Evolutionary conservation across 768 basidiomycete species (phyloP).

Genomic region (Chalciporus piperatus): DNA sequence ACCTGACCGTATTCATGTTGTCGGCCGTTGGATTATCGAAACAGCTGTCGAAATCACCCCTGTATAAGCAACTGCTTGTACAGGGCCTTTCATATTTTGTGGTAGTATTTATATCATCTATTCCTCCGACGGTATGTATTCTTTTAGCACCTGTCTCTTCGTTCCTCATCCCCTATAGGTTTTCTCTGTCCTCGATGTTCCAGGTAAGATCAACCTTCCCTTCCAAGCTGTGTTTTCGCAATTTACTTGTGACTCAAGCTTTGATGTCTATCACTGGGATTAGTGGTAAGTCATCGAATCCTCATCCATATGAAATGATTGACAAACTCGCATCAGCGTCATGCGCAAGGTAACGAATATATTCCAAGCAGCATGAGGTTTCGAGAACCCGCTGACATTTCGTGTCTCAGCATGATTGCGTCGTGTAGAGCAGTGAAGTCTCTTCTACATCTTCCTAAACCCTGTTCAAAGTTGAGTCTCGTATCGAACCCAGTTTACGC

Average conservation of each 20-base stretch:
- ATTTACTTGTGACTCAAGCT: conserved; percentile 1
- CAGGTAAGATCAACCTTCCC: background rate
- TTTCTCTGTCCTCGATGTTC: conserved; percentile 7
- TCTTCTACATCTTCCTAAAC: conserved; percentile 9
- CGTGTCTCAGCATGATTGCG: conserved; percentile 10
- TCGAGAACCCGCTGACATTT: background rate
- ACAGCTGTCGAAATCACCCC: background rate
- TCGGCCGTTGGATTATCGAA: conserved; percentile 14
- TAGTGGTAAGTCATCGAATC: conserved; percentile 7
- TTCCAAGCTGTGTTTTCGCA: background rate
- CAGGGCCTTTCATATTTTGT: conserved; percentile 23
- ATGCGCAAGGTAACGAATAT: conserved; percentile 11
- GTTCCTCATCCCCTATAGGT: conserved; percentile 9
- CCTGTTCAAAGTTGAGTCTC: background rate
- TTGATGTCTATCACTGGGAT: conserved; percentile 1
- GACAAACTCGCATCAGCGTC: conserved; percentile 6
- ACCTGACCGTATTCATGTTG: conserved; percentile 18
- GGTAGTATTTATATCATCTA: conserved; percentile 14
- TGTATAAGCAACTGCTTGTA: conserved; percentile 9
- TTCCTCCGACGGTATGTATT: conserved; percentile 14
- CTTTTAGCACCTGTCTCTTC: background rate
- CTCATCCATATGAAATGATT: background rate
- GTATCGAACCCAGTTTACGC: background rate
- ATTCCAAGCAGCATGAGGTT: background rate
- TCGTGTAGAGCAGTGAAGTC: conserved; percentile 16